These are phyloP conservation scores for Aegilops speltoides DNA, from an alignment of 176 grass and related monocot species.

Conservation along the genomic window DNA sequence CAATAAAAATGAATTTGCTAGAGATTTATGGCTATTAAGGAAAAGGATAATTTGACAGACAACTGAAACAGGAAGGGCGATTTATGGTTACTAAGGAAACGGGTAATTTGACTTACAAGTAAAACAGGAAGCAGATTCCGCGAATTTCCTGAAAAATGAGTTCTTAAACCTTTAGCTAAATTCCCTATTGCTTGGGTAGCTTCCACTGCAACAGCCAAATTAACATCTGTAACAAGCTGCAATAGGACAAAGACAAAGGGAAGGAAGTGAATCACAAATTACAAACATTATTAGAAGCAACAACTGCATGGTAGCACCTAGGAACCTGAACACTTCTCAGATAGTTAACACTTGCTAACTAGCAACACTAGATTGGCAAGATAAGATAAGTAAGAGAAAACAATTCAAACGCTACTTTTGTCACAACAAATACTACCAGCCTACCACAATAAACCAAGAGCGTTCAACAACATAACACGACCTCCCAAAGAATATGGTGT, in stretches of 20 bases:
- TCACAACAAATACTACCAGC: neutral
- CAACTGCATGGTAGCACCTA: neutral
- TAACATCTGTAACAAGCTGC: slow-evolving; percentile 94
- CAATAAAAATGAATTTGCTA: neutral
- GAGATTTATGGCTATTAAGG: neutral
- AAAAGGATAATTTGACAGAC: slow-evolving; percentile 51
- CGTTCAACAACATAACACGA: neutral
- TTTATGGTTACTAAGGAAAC: neutral
- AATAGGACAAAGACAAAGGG: neutral
- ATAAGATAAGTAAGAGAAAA: neutral
- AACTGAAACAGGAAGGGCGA: slow-evolving; percentile 60
- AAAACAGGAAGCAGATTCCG: slow-evolving; percentile 85
- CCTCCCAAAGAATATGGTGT: neutral
- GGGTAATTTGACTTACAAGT: slow-evolving; percentile 67
- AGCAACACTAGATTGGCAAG: slow-evolving; percentile 11
- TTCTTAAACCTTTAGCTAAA: slow-evolving; percentile 87
- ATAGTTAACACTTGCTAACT: neutral
- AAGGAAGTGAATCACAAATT: slow-evolving; percentile 16
- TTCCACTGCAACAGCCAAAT: slow-evolving; percentile 96
- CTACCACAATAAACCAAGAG: neutral
- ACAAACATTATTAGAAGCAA: slow-evolving; percentile 10
- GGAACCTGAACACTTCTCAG: neutral
- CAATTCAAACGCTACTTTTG: neutral
- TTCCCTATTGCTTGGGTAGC: slow-evolving; percentile 92
- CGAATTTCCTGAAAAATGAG: slow-evolving; percentile 84